Percentiles rank a stretch among this genome's conserved stretches.
These are phyloP conservation scores for Bondarzewia mesenterica DNA, from an alignment of 1,284 basidiomycete species.

Conservation along the genomic window DNA sequence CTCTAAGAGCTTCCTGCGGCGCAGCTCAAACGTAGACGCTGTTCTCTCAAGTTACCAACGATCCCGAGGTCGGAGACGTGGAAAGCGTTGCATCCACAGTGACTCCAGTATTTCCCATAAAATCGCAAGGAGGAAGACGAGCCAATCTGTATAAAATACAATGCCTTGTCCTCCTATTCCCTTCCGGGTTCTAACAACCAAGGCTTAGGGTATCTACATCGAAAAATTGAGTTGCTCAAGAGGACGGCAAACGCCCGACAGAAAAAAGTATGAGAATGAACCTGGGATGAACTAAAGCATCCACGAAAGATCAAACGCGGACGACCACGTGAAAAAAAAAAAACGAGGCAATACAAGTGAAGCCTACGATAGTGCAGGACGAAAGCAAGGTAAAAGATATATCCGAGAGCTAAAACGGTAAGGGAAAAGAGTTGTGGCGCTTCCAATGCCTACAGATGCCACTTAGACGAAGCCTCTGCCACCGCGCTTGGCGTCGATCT, in stretches of 20 bases:
- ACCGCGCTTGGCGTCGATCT: slow-evolving; percentile 80
- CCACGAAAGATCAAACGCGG: too few relatives aligned
- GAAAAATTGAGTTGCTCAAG: not conserved
- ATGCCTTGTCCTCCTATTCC: not conserved
- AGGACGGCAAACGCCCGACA: not conserved
- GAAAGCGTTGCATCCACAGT: too few relatives aligned
- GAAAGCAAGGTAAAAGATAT: not conserved
- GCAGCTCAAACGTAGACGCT: too few relatives aligned
- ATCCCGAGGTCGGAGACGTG: too few relatives aligned
- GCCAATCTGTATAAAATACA: too few relatives aligned
- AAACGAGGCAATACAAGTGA: not conserved
- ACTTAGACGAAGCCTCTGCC: slow-evolving; percentile 74
- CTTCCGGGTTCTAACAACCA: not conserved
- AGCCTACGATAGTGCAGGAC: not conserved
- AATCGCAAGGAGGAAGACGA: too few relatives aligned
- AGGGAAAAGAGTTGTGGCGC: not conserved
- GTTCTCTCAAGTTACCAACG: too few relatives aligned
- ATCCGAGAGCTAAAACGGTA: not conserved
- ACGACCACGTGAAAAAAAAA: not conserved
- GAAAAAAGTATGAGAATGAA: too few relatives aligned
- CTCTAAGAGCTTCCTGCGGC: too few relatives aligned
- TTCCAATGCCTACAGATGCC: not conserved
- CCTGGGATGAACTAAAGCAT: too few relatives aligned
- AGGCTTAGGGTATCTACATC: not conserved
- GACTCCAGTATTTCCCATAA: too few relatives aligned